A percentile compares a stretch with the other conserved stretches of the same genome.
These are phyloP conservation scores for Cucurbitaria berberidis DNA, from an alignment of 2,329 filamentous ascomycete species.

Conservation along the genomic window DNA sequence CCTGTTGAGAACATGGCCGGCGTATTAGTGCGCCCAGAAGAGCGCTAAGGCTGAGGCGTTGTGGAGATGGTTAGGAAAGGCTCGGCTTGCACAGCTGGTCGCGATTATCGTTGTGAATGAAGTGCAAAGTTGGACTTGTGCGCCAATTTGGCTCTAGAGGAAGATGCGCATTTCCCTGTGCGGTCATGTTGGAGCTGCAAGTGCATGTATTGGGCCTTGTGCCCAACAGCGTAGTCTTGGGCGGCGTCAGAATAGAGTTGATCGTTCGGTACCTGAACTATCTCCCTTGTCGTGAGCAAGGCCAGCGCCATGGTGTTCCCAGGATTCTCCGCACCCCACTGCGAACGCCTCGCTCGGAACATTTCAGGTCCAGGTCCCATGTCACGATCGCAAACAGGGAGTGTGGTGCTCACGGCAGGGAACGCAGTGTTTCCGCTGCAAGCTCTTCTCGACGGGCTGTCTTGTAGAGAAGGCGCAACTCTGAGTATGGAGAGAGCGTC, in stretches of 20 bases:
- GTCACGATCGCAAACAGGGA: slow-evolving; percentile 44
- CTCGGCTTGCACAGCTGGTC: slow-evolving; percentile 14
- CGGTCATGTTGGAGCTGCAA: neutral
- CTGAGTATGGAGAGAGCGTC: slow-evolving; percentile 22
- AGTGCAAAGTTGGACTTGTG: neutral
- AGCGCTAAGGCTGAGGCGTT: slow-evolving; percentile 6
- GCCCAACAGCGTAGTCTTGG: slow-evolving; percentile 4
- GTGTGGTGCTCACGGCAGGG: slow-evolving; percentile 26
- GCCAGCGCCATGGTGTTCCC: slow-evolving; percentile 41
- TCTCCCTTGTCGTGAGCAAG: slow-evolving; percentile 46
- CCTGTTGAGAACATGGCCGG: slow-evolving; percentile 16
- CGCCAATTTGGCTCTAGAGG: neutral
- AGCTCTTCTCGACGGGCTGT: slow-evolving; percentile 36
- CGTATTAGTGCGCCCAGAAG: slow-evolving; percentile 11
- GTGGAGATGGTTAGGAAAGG: slow-evolving; percentile 11
- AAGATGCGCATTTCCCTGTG: slow-evolving; percentile 2
- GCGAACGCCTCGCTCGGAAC: slow-evolving; percentile 46
- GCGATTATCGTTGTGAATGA: slow-evolving; percentile 12
- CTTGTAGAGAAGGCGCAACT: slow-evolving; percentile 13
- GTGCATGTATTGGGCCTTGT: slow-evolving; percentile 4
- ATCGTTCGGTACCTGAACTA: slow-evolving; percentile 44
- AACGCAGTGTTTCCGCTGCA: slow-evolving; percentile 32
- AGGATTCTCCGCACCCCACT: slow-evolving; percentile 48
- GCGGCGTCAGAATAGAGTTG: slow-evolving; percentile 47
- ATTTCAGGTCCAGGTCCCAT: slow-evolving; percentile 49